phyloP scores from a whole-genome alignment of 805 yeast genomes.

The Candida sanyiensis region DNA sequence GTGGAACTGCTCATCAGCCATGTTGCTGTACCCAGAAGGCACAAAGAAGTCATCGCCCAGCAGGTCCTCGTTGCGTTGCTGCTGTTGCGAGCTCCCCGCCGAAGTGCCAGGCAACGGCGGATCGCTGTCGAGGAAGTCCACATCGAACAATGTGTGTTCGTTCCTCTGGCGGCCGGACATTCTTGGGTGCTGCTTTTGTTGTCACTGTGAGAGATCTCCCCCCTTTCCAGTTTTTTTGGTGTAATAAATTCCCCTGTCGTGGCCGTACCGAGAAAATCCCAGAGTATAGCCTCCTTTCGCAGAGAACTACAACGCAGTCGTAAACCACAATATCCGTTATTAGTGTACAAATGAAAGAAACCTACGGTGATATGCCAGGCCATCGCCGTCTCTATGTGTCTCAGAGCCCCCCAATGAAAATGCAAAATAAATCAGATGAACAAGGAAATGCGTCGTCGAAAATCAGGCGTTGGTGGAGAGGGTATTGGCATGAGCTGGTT shows the following conservation, averaged over 20 bases:
- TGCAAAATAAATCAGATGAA: conserved; percentile 7
- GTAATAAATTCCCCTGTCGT: too few species aligned
- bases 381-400: not conserved
- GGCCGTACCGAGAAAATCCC: too few species aligned
- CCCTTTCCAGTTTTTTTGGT: too few species aligned
- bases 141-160: conserved; percentile 33
- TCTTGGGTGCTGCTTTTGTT: too few species aligned
- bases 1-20: conserved; percentile 15
- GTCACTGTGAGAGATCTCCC: too few species aligned
- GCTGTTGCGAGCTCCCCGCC: conserved; percentile 5
- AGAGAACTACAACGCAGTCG: too few species aligned
- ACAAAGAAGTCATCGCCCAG: conserved; percentile 15
- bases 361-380: too few species aligned
- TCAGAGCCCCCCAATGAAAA: conserved; percentile 4
- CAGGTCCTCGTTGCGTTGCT: conserved; percentile 15
- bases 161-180: conserved; percentile 1
- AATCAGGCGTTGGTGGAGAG: conserved; percentile 12
- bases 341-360: conserved; percentile 7
- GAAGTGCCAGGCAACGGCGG: not conserved
- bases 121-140: conserved; percentile 29
- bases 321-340: too few species aligned
- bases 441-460: not conserved
- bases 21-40: conserved; percentile 15
- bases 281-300: too few species aligned
- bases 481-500: conserved; percentile 33